Base-by-base conservation (phyloP, 2,329 filamentous ascomycete species). In the Cladosporium cucumerinum region DNA sequence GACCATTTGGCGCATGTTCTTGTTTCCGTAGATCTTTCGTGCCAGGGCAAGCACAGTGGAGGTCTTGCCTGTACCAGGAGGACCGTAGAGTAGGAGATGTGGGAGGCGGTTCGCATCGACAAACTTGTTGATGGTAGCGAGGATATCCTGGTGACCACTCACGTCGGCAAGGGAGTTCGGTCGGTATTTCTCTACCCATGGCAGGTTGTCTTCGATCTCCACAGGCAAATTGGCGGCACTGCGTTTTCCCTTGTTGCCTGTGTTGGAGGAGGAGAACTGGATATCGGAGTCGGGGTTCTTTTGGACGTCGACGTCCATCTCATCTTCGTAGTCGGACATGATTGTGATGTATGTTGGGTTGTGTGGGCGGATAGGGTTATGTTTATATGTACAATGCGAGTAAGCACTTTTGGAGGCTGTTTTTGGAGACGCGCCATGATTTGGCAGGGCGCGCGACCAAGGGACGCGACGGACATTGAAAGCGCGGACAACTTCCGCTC, bases 131-230 rank as follows among this genome's bases (percentile, higher is more conserved):
- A 99, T 96, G 2, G 95, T 99, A 5, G 93, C 89, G 69, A 99
- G 87, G 74, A 99, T 98, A 78, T 99, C 95, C 75, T 97, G 91
- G 78, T 99, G 95, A 23, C 95, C 95, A 3, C 93, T 96, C 65
- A 99, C 95, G 78, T 99, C 95, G 71, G 89, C 87, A 54, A 99
- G 86, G 1, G 91, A 92, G 67, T 89, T 88, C 21, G 95, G 95
- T 61, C 95, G 87, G 79, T 98, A 99, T 75, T 99, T 99, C 76
- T 99, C 95, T 10, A 99, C 93, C 94, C 95, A 99, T 80, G 95
- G 95, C 21, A 99, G 79, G 69, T 89, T 93, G 77, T 99, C 95
- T 78, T 96, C 92, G 58, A 93, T 93, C 78, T 97, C 93, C 6
- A 99, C 88, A 0, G 95, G 95, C 58, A 99, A 82, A 76, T 99